Conservation (phyloP, 148 eudicot genomes). For the Rhododendron henanense region DNA sequence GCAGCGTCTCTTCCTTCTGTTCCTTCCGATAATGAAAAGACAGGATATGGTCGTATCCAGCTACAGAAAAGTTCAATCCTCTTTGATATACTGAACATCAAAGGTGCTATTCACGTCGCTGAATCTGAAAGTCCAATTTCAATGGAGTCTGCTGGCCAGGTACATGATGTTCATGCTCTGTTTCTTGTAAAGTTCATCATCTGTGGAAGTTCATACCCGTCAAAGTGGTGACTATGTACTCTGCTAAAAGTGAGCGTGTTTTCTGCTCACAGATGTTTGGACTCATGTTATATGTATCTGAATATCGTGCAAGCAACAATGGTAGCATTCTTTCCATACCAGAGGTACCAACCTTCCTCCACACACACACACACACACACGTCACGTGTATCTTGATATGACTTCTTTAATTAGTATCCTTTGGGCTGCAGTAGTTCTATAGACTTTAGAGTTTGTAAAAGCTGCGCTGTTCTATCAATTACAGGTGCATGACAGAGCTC, state of each 20-base stretch:
- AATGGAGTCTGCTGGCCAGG: slow-evolving; percentile 93
- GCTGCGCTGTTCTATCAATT: not conserved
- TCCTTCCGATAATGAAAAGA: slow-evolving; percentile 53
- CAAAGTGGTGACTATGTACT: not conserved
- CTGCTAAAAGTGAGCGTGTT: slow-evolving; percentile 10
- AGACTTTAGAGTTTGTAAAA: not conserved
- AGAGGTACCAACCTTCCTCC: slow-evolving; percentile 42
- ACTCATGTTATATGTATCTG: slow-evolving; percentile 58
- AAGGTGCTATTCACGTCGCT: slow-evolving; percentile 25
- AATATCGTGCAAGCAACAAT: slow-evolving; percentile 39
- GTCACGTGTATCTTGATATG: not conserved
- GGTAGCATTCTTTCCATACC: slow-evolving; percentile 57
- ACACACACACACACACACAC: not conserved
- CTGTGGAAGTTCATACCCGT: not conserved
- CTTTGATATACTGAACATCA: slow-evolving; percentile 43
- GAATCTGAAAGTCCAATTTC: slow-evolving; percentile 65
- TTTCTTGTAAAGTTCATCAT: slow-evolving; percentile 3
- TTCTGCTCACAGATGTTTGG: slow-evolving; percentile 70
- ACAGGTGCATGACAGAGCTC: slow-evolving; percentile 96
- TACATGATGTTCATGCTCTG: slow-evolving; percentile 19
- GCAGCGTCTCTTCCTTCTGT: slow-evolving; percentile 50
- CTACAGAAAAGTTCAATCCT: slow-evolving; percentile 49
- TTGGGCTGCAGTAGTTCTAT: not conserved
- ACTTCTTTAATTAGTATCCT: not conserved
- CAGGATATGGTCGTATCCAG: slow-evolving; percentile 65